Base-by-base conservation (phyloP, 1,139 yeast genomes). In the Kodamaea fungicola region DNA sequence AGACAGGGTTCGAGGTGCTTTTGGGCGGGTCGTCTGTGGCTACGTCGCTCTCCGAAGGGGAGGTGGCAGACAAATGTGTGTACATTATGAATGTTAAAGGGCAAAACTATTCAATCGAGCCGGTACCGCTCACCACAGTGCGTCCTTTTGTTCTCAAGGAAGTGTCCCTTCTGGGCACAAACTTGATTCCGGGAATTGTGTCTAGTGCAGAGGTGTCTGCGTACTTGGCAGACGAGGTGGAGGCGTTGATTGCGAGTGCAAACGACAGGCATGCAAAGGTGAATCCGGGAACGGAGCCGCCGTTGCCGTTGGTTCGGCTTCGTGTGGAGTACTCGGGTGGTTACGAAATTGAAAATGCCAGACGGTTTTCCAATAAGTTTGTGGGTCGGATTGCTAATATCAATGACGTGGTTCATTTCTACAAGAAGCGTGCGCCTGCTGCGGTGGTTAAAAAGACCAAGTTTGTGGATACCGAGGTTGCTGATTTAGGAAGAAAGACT, bases 1-100 rank as follows among this genome's bases (percentile, higher is more conserved):
- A 75, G 16, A 80, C 79, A 22, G 83, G 81, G 1, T 88, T 90
- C 54, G 80, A 80, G 42, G 89, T 90, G 0, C 68, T 94, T 31
- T 96, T 90, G 56, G 95, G 96, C 0, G 99, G 99, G 0, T 87
- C 96, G 2, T 86, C 96, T 0, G 85, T 92, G 12, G 97, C 96
- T 0, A 92, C 99, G 0, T 83, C 96, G 9, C 66, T 94, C 28
- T 78, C 85, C 37, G 95, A 85, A 38, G 95, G 95, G 3, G 99
- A 92, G 54, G 76, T 88, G 0, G 72, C 78, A 9, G 78, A 75
- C 27, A 94, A 92, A 55, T 73, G 78, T 52, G 90, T 82, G 0
- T 90, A 85, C 40, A 66, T 92, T 1, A 49, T 94, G 47, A 78
- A 76, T 34, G 66, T 92, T 12, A 71, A 74, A 24, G 82, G 81